Evolutionary conservation across 208 protist species (phyloP), one percentile per base, ranked within the genome.

Genomic region (Wallacemonas collosoma): DNA sequence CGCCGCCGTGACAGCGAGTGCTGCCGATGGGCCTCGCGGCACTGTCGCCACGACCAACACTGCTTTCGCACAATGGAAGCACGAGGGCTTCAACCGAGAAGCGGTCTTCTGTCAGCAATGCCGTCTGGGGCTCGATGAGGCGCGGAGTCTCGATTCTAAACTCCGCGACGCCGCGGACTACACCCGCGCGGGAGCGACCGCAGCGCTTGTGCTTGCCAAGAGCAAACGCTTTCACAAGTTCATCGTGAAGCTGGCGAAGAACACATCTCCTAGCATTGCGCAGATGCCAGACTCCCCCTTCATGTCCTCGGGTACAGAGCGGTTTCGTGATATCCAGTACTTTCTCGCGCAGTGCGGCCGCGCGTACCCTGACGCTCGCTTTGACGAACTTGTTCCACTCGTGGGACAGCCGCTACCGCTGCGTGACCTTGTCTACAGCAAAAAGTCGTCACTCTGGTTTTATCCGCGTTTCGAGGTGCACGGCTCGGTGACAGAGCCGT

Each of bases 371-470:
- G 55, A 66, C 38, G 76, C 60, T 45, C 66, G 76, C 54, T 68
- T 85, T n/a, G 71, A 78, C 58, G 61, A 76, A 7, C 79, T 95
- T 5, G 84, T 84, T 26, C 65, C 72, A 38, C 74, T 95, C 26
- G 57, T 91, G 14, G 70, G 76, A 15, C 71, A 85, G 61, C 89
- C 82, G 2, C 67, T 94, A 53, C 58, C 79, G 3, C 64, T 91
- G 15, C 55, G 65, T 36, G 51, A 82, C 15, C 76, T 80, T 26
- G n/a, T 43, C 11, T 88, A 77, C 66, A 81, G 58, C 17, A 81
- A 83, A 57, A 83, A 81, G 39, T 56, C 83, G 3, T 9, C 70
- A 2, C 56, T 54, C 4, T 96, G 92, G 92, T 94, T 93, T 81
- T 94, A 91, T 71, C 92, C 92, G 6, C 80, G 45, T 9, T 81